Evolutionary conservation across 2,329 filamentous ascomycete species (phyloP).

Genomic region (Graphilbum sp.): DNA sequence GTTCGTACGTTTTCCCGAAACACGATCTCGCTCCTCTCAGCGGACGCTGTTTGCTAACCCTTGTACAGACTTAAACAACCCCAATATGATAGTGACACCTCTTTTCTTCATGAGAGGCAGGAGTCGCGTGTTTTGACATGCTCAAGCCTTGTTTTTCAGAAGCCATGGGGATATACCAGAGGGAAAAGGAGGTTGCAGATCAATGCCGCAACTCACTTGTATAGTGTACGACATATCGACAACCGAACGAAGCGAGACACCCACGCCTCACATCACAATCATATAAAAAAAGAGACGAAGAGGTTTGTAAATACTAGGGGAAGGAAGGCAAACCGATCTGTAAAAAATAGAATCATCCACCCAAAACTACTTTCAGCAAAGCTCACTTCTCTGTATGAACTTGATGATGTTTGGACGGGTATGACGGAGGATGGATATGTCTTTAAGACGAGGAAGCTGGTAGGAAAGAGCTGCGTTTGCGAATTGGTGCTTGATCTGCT

Average conservation of each 20-base stretch:
- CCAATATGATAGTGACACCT: slow-evolving; percentile 3
- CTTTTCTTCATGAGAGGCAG: slow-evolving; percentile 6
- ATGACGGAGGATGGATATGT: no score
- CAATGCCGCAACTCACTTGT: slow-evolving; percentile 3
- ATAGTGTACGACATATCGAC: slow-evolving; percentile 5
- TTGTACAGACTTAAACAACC: slow-evolving; percentile 8
- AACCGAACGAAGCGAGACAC: slow-evolving; percentile 1
- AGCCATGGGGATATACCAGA: neutral
- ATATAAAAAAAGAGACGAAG: slow-evolving; percentile 1
- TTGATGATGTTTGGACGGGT: neutral
- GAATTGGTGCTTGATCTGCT: no score
- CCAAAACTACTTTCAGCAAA: slow-evolving; percentile 3
- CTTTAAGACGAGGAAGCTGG: no score
- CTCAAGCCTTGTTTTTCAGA: slow-evolving; percentile 3
- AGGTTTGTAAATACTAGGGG: slow-evolving; percentile 5
- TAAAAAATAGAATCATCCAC: slow-evolving; percentile 3
- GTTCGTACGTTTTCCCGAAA: slow-evolving; percentile 45
- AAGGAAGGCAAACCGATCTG: slow-evolving; percentile 3
- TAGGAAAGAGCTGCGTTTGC: no score
- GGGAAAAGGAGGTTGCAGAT: neutral
- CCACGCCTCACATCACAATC: slow-evolving; percentile 1
- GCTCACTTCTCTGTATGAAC: neutral
- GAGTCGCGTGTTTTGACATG: slow-evolving; percentile 5
- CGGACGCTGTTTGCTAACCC: neutral
- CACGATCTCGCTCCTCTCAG: neutral